Base-by-base conservation (phyloP, 768 basidiomycete genomes). In the Hericium coralloides region DNA sequence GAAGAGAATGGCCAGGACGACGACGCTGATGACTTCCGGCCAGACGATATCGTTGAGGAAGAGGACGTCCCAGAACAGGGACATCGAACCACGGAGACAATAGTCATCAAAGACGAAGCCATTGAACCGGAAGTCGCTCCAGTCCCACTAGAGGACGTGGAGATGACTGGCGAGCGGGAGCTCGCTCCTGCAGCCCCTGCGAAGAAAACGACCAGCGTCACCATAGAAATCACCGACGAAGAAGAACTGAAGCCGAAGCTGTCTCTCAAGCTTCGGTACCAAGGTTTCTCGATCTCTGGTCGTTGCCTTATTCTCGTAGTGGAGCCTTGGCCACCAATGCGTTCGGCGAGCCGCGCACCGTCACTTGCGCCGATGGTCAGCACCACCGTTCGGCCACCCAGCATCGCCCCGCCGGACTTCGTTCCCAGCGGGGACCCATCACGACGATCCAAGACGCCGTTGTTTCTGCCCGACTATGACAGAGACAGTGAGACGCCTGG, bases 231-330 rank as follows among this genome's bases (percentile, higher is more conserved):
- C 25, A 74, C 73, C n/a, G 80, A 83, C 50, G 84, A 85, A 51
- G 84, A 86, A 53, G 85, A 74, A 57, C 67, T 66, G 62, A 91
- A 92, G 63, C 87, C 85, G 12, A 88, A 91, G 64, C 84, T 87
- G 6, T 60, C 77, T 31, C 71, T 91, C 37, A 76, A 80, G 55
- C 76, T 92, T 38, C 78, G 69, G 55, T 92, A 88, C 61, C 78
- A 80, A 62, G 85, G 87, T 12, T 90, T 90, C 68, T 76, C 71
- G 53, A 83, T 91, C 50, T 79, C 80, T 57, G 85, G 83, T 0
- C 80, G 82, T 55, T 90, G 87, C 67, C 77, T 93, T 17, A 90
- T 87, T 65, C 77, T 93, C 38, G 85, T 93, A 22, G 83, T 92
- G 15, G 91, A 93, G 66, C 92, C 91, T 15, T 90, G 83, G 77